Percentiles rank a stretch among this genome's conserved stretches.
These are phyloP conservation scores for Xylaria sp. DNA, from an alignment of 2,329 filamentous ascomycete species.

Conservation along the genomic window DNA sequence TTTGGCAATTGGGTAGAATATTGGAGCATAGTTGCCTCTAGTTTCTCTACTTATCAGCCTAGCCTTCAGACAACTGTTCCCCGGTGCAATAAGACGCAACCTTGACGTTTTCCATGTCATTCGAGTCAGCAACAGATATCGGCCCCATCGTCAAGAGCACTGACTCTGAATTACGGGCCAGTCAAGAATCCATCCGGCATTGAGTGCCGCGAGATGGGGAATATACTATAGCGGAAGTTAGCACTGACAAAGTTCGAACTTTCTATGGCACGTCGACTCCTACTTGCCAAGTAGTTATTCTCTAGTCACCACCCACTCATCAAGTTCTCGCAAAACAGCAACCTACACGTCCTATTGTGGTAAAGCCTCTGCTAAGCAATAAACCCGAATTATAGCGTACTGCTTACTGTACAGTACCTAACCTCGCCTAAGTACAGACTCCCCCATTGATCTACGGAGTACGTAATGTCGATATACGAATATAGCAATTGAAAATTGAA, in stretches of 20 bases:
- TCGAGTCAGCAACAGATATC: constrained; percentile 8
- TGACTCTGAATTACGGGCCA: background rate
- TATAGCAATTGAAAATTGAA: background rate
- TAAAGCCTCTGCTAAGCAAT: constrained; percentile 10
- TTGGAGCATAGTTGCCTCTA: background rate
- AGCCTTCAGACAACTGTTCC: constrained; percentile 9
- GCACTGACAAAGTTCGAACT: background rate
- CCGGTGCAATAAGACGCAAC: constrained; percentile 16
- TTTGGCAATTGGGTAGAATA: background rate
- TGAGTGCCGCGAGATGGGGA: too few species aligned
- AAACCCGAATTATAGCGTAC: background rate
- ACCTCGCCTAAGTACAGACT: too few species aligned
- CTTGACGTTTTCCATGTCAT: constrained; percentile 6
- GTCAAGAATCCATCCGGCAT: too few species aligned
- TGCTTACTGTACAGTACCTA: constrained; percentile 30
- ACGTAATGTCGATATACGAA: background rate
- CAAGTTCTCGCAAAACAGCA: background rate
- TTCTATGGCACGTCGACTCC: background rate
- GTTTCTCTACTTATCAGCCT: constrained; percentile 9
- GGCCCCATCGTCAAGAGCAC: background rate
- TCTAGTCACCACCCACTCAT: background rate
- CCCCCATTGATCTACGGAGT: constrained; percentile 7
- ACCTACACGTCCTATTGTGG: constrained; percentile 1
- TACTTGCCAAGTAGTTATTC: background rate
- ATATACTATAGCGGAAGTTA: background rate